Conservation (phyloP, 2,329 filamentous ascomycete genomes). For the Westerdykella ornata region DNA sequence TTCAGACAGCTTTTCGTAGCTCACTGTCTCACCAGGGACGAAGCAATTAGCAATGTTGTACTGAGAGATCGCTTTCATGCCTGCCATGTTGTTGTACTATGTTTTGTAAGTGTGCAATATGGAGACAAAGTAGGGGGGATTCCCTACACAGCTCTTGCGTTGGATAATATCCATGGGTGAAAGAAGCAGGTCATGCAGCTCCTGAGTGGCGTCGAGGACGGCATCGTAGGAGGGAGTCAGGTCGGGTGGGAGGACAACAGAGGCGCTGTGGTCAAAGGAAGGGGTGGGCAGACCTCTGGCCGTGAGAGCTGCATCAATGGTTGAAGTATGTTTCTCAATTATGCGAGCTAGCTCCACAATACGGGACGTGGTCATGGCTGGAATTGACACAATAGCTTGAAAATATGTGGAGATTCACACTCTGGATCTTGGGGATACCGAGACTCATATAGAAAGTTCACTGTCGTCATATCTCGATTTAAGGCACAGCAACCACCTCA, state of each 20-base stretch:
- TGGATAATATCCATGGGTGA: not conserved
- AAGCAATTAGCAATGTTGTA: not conserved
- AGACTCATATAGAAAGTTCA: too few species aligned
- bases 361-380: too few species aligned
- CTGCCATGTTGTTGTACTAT: constrained; percentile 1
- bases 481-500: too few species aligned
- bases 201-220: constrained; percentile 7
- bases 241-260: constrained; percentile 2
- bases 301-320: constrained; percentile 4
- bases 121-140: not conserved
- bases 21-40: not conserved
- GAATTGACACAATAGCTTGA: too few species aligned
- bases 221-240: constrained; percentile 4
- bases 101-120: constrained; percentile 1
- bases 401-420: too few species aligned
- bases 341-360: constrained; percentile 6
- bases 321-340: constrained; percentile 4
- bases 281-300: constrained; percentile 5
- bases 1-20: constrained; percentile 3
- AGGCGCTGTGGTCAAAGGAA: constrained; percentile 3
- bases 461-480: too few species aligned
- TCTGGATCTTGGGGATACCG: too few species aligned
- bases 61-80: constrained; percentile 1
- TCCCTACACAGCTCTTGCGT: not conserved
- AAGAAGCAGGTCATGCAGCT: constrained; percentile 7